Percentiles rank a stretch among this genome's conserved stretches.
phyloP scores from a whole-genome alignment of 768 basidiomycete genomes.

The Leccinum boreale region DNA sequence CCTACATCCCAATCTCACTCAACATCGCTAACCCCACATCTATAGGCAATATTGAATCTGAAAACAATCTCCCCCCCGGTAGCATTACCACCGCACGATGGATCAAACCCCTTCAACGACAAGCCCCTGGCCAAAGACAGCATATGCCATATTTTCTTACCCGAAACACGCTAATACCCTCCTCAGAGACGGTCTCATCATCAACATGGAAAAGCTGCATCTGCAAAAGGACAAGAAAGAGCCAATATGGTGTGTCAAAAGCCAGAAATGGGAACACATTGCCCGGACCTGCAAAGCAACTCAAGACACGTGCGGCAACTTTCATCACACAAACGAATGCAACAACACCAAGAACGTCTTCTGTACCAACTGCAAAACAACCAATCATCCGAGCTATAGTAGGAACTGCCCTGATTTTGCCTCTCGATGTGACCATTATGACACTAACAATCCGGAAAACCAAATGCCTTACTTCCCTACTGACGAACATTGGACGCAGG shows the following conservation, averaged over 20 bases:
- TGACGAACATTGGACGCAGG: too few relatives aligned
- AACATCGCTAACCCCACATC: too few relatives aligned
- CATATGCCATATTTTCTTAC: neutral
- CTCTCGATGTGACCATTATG: too few relatives aligned
- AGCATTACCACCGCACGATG: too few relatives aligned
- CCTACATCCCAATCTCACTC: too few relatives aligned
- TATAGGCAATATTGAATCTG: too few relatives aligned
- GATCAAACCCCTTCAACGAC: neutral
- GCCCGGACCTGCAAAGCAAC: neutral
- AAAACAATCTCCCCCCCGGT: too few relatives aligned
- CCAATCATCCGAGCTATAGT: too few relatives aligned
- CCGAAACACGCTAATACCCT: neutral
- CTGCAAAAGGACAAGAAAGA: neutral
- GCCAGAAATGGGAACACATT: neutral
- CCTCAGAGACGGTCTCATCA: neutral
- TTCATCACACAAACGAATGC: neutral
- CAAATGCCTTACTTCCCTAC: too few relatives aligned
- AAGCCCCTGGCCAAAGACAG: neutral
- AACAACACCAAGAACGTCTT: neutral
- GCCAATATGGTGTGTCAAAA: fast-evolving
- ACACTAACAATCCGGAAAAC: too few relatives aligned
- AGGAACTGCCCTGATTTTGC: too few relatives aligned
- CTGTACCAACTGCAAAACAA: too few relatives aligned
- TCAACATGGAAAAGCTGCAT: neutral
- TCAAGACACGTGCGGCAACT: neutral